Evolutionary conservation across 2,329 filamentous ascomycete species (phyloP), one percentile per base, ranked within the genome.

Genomic region (Monosporascus cannonballus): DNA sequence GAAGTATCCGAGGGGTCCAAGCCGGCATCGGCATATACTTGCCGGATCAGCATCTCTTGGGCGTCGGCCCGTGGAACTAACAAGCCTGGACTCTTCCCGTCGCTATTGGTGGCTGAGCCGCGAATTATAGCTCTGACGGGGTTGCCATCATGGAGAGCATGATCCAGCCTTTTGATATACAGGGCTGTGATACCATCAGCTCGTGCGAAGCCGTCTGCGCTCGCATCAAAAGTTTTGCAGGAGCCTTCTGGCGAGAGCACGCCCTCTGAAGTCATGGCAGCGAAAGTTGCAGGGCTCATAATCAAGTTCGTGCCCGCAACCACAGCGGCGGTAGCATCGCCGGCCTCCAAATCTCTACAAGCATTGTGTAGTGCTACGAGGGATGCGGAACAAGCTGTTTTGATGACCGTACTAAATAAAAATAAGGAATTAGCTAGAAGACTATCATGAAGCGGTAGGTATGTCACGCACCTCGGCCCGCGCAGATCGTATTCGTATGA

Each of bases 201-300:
- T 22, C 75, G 64, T 0, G 65, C 72, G 53, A 77, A 79, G 2
- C 76, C 76, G 50, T 74, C 67, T 4, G 72, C 75, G 2, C 61
- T 57, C 14, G 64, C 56, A 52, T 74, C 72, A 42, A 71, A 74
- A 14, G 60, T 63, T 44, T 64, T 56, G 51, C 58, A 65, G 8
- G 55, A 60, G 1, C 59, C 58, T 24, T 58, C 59, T n/a, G 59
- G 57, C 24, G 61, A 61, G 3, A 66, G 51, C 8, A 65, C 54
- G 4, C 61, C 61, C 20, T 59, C 57, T 3, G 54, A 54, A 17
- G 57, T 49, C 58, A 63, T 53, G 51, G 52, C 42, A 6, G 60
- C 56, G 4, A 55, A 53, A 14, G 58, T 53, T 6, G 64, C 57
- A 2, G 64, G 67, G 15, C 54, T 51, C 8, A 61, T 56, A 11